phyloP scores from a whole-genome alignment of 1,284 basidiomycete genomes.

The Sporisorium sorghi region DNA sequence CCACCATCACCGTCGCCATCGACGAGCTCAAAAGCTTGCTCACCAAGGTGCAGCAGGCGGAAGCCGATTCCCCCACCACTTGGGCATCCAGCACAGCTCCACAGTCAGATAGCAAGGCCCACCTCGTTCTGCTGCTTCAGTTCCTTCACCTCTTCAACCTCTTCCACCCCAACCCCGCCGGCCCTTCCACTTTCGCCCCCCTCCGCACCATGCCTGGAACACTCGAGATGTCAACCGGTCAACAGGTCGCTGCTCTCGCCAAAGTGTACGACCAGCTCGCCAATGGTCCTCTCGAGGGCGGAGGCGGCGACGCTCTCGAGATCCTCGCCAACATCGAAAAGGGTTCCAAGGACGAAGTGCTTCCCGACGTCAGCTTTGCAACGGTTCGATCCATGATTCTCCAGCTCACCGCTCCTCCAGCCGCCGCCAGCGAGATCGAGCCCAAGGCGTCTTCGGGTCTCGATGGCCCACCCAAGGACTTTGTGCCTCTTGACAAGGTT shows the following conservation, averaged over 20 bases:
- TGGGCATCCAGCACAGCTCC: constrained; percentile 8
- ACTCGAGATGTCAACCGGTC: constrained; percentile 45
- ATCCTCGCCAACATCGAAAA: constrained; percentile 36
- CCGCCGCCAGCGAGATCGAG: constrained; percentile 3
- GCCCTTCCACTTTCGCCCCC: constrained; percentile 31
- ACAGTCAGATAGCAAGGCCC: constrained; percentile 23
- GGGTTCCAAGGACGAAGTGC: constrained; percentile 35
- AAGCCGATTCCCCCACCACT: constrained; percentile 6
- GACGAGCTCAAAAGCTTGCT: constrained; percentile 40
- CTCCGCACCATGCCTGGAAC: constrained; percentile 30
- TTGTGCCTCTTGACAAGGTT: constrained; percentile 14
- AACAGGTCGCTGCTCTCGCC: constrained; percentile 42
- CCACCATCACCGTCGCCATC: constrained; percentile 31
- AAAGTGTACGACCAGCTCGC: constrained; percentile 50
- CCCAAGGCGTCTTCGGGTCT: constrained; percentile 16
- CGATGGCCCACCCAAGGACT: constrained; percentile 26
- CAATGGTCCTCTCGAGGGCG: constrained; percentile 46
- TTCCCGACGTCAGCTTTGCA: constrained; percentile 36
- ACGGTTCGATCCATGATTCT: constrained; percentile 45
- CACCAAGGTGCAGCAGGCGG: constrained; percentile 27
- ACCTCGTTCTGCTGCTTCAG: constrained; percentile 45
- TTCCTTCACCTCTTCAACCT: constrained; percentile 56
- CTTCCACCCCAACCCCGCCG: constrained; percentile 38
- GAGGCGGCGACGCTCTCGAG: constrained; percentile 43
- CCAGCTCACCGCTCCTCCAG: constrained; percentile 46